Conservation (phyloP, 2,329 filamentous ascomycete genomes). For the Talaromyces amestolkiae region DNA sequence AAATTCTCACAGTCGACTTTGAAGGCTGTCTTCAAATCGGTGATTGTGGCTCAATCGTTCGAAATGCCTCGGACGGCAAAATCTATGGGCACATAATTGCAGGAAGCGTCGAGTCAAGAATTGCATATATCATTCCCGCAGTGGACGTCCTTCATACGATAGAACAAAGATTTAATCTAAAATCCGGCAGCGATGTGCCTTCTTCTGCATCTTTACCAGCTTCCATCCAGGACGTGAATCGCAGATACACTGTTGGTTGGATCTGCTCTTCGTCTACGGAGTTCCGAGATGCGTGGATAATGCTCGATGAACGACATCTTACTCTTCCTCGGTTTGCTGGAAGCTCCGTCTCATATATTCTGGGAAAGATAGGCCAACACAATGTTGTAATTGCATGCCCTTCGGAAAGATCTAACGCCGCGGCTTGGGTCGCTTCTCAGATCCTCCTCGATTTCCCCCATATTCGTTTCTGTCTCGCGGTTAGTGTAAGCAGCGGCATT, state of each 20-base stretch:
- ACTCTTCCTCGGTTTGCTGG: neutral
- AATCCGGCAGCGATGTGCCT: too few species aligned
- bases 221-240: too few species aligned
- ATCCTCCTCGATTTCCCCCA: too few species aligned
- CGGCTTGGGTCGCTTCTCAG: too few species aligned
- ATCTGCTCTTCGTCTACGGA: neutral
- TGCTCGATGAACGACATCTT: neutral
- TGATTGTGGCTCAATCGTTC: constrained; percentile 1
- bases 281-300: neutral
- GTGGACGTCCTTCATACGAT: neutral
- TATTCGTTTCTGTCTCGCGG: too few species aligned
- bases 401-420: too few species aligned
- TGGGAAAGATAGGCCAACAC: neutral
- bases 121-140: constrained; percentile 4
- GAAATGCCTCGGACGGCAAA: neutral
- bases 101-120: neutral
- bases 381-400: neutral
- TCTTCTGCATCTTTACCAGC: too few species aligned
- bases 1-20: neutral
- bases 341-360: neutral
- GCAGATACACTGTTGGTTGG: neutral
- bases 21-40: neutral
- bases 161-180: neutral
- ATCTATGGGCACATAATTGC: constrained; percentile 4
- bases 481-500: too few species aligned